Conservation (phyloP, 2,329 filamentous ascomycete genomes). For the Aureobasidium namibiae region DNA sequence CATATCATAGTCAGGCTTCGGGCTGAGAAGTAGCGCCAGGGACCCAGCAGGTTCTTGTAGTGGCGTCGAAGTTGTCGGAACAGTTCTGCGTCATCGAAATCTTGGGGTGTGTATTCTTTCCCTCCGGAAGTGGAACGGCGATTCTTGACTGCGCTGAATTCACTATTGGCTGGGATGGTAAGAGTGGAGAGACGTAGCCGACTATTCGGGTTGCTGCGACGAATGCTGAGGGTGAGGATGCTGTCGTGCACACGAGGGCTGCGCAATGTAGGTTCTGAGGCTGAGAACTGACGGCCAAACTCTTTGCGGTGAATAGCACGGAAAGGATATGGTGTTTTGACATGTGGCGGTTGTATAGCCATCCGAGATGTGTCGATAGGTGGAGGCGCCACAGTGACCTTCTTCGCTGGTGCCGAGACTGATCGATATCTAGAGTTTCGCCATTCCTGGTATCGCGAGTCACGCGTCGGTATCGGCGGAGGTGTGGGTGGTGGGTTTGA, state of each 20-base stretch:
- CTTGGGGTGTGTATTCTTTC: constrained; percentile 19
- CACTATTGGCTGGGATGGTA: constrained; percentile 23
- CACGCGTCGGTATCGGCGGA: not conserved
- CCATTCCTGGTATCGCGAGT: constrained; percentile 3
- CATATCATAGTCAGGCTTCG: constrained; percentile 24
- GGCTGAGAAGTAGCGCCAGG: constrained; percentile 24
- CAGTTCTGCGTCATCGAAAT: constrained; percentile 28
- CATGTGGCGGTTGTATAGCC: constrained; percentile 11
- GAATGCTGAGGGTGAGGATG: constrained; percentile 25
- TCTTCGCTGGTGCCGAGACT: constrained; percentile 15
- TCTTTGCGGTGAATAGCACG: constrained; percentile 20
- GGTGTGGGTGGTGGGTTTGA: not conserved
- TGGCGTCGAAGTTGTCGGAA: constrained; percentile 22
- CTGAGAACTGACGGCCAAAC: constrained; percentile 15
- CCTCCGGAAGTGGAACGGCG: constrained; percentile 14
- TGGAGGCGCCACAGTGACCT: constrained; percentile 26
- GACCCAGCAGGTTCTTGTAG: constrained; percentile 22
- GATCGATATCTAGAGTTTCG: constrained; percentile 12
- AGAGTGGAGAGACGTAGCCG: constrained; percentile 20
- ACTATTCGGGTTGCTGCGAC: constrained; percentile 20
- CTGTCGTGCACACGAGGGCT: constrained; percentile 18
- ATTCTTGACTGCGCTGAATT: constrained; percentile 20
- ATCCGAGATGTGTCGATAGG: constrained; percentile 24
- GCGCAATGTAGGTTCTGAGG: constrained; percentile 12
- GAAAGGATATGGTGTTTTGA: constrained; percentile 28